A percentile compares a stretch with the other conserved stretches of the same genome.
Evolutionary conservation across 148 eudicot genomes (phyloP).

Genomic region (Spergularia bocconei): DNA sequence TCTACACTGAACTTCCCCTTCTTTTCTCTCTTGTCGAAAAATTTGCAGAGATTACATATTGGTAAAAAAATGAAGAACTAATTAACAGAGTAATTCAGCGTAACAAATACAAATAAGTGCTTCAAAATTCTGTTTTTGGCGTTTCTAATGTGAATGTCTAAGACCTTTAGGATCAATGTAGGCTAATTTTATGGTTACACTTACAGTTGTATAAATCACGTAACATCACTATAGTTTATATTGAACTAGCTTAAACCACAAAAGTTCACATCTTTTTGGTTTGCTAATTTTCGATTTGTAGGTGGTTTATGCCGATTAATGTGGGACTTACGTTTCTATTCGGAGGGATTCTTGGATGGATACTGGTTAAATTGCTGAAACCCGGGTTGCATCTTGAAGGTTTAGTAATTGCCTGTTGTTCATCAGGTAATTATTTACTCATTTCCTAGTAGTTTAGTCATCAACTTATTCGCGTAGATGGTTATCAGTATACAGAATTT

Average conservation of each 20-base stretch:
- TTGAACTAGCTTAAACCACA: background rate
- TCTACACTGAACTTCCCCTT: background rate
- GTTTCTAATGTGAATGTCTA: no score
- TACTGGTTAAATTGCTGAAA: constrained; percentile 59
- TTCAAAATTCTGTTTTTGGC: no score
- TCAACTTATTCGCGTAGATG: no score
- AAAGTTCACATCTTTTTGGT: background rate
- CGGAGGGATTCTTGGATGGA: constrained; percentile 84
- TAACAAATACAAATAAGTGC: no score
- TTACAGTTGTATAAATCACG: no score
- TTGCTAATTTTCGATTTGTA: constrained; percentile 18
- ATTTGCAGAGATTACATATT: background rate
- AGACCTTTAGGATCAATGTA: no score
- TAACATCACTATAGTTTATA: no score
- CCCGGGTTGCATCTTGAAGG: constrained; percentile 67
- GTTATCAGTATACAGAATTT: no score
- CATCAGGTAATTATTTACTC: constrained; percentile 48
- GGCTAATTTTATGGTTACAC: no score
- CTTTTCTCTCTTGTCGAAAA: background rate
- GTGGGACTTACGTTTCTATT: constrained; percentile 72
- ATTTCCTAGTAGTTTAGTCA: background rate
- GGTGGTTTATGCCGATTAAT: constrained; percentile 95
- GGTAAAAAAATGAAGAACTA: background rate
- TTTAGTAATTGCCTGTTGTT: constrained; percentile 60
- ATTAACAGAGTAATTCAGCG: no score